Evolutionary conservation across 768 basidiomycete genomes (phyloP).

Genomic region (Trametes villosa): DNA sequence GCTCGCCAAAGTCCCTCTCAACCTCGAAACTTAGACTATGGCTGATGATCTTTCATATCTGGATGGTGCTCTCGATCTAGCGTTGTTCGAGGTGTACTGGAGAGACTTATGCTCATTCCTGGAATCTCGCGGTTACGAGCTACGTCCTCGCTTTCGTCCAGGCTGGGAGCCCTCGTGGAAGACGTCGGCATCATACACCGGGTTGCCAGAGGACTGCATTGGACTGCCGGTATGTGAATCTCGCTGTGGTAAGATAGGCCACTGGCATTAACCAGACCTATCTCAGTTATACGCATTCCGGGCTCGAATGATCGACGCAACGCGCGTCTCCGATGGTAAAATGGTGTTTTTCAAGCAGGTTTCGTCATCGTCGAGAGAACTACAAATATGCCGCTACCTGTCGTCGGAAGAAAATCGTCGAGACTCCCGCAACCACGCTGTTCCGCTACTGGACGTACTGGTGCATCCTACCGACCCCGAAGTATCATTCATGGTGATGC

Average conservation of each 20-base stretch:
- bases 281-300: no score
- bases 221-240: no score
- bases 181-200: background rate
- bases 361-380: background rate
- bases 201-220: no score
- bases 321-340: slow-evolving; percentile 19
- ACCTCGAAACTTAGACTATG: no score
- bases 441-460: background rate
- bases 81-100: slow-evolving; percentile 7
- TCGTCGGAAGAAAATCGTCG: slow-evolving; percentile 7
- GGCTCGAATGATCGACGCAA: slow-evolving; percentile 31
- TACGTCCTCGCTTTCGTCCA: slow-evolving; percentile 2
- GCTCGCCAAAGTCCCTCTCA: no score
- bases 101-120: background rate
- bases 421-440: slow-evolving; percentile 29
- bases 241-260: no score
- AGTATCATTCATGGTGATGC: no score
- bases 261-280: no score
- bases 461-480: no score
- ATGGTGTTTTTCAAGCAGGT: slow-evolving; percentile 28
- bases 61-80: no score
- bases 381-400: slow-evolving; percentile 16
- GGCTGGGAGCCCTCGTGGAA: background rate
- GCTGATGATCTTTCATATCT: no score
- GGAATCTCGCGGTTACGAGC: background rate